These are phyloP conservation scores for Globisporangium uncinulatum DNA, from an alignment of 352 stramenopile species.

Conservation along the genomic window DNA sequence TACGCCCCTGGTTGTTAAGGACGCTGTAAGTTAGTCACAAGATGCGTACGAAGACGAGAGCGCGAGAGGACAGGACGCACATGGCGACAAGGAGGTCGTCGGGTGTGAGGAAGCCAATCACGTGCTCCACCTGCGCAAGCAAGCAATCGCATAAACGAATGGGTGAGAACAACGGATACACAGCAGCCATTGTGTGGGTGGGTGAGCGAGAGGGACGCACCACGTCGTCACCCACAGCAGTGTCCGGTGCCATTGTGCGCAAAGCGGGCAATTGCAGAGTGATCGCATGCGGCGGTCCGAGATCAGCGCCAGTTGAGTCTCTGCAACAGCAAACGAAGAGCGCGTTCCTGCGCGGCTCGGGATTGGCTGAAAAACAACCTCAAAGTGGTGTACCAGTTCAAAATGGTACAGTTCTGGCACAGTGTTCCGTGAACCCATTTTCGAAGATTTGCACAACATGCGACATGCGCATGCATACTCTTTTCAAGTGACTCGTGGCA, in stretches of 20 bases:
- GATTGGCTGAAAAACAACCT: background rate
- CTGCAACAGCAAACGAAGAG: background rate
- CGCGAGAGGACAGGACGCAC: conserved; percentile 18
- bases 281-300: too few species aligned
- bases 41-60: background rate
- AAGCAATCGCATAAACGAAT: background rate
- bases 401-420: background rate
- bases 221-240: background rate
- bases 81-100: conserved; percentile 41
- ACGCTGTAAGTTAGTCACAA: background rate
- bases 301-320: too few species aligned
- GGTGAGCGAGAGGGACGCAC: too few species aligned
- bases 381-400: background rate
- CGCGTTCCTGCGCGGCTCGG: background rate
- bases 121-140: conserved; percentile 29
- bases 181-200: background rate
- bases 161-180: background rate
- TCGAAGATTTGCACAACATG: conserved; percentile 2
- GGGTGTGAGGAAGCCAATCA: conserved; percentile 49
- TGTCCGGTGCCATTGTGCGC: too few species aligned
- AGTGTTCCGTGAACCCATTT: conserved; percentile 12
- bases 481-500: background rate
- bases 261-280: too few species aligned
- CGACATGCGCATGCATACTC: background rate
- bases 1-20: conserved; percentile 27